Evolutionary conservation across 192 early-diverging fungal species (phyloP).

Genomic region (Dissophora globulifera): DNA sequence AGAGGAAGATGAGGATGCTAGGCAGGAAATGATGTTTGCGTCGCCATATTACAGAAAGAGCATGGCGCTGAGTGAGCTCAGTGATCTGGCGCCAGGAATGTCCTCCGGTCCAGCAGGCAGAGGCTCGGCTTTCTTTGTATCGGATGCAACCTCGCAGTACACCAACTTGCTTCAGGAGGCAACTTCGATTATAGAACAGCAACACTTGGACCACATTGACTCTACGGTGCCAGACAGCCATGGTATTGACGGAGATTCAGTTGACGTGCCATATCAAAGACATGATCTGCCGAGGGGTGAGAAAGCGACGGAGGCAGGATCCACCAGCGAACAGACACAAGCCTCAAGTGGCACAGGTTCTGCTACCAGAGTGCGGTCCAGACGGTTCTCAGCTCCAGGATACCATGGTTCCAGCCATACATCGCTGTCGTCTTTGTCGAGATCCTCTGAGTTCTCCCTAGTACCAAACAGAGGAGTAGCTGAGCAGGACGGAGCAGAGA

Average conservation of each 20-base stretch:
- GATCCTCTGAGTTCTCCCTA: neutral
- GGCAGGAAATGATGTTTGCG: slow-evolving; percentile 39
- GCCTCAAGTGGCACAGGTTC: slow-evolving; percentile 12
- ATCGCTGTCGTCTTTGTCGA: slow-evolving; percentile 3
- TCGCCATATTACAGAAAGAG: slow-evolving; percentile 44
- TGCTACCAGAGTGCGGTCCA: slow-evolving; percentile 15
- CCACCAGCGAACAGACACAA: neutral
- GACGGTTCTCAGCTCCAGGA: slow-evolving; percentile 32
- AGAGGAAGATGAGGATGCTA: neutral
- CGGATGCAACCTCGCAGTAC: slow-evolving; percentile 12
- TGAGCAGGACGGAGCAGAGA: neutral
- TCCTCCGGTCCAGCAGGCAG: slow-evolving; percentile 10
- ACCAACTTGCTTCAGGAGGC: slow-evolving; percentile 37
- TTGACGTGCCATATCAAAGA: neutral
- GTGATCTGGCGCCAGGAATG: slow-evolving; percentile 13
- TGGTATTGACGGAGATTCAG: too few relatives aligned
- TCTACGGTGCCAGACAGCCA: neutral
- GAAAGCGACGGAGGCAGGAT: neutral
- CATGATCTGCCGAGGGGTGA: neutral
- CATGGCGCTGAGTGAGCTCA: slow-evolving; percentile 22
- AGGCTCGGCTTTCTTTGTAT: slow-evolving; percentile 6
- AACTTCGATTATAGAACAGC: slow-evolving; percentile 30
- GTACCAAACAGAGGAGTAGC: neutral
- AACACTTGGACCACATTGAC: neutral
- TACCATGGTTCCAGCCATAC: slow-evolving; percentile 6